Base-by-base conservation (phyloP, 495 filamentous ascomycete genomes). In the Lentithecium fluviatile region DNA sequence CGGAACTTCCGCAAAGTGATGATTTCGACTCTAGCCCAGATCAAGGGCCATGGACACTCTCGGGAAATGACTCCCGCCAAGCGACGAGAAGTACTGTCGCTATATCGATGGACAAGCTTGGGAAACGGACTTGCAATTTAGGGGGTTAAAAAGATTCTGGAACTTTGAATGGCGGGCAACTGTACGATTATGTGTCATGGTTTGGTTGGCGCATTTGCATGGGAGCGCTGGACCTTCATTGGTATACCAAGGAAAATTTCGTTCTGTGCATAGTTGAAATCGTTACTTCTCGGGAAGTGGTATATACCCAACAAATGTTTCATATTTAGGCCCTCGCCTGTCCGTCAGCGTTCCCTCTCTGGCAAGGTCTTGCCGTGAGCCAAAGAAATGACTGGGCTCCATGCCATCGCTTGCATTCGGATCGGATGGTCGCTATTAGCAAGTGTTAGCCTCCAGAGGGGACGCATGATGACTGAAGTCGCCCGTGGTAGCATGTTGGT, bases 1-100 rank as follows among this genome's bases (percentile, higher is more conserved):
- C 37, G 64, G 24, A 62, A 67, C 29, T 62, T 58, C 50, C 62
- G 62, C 10, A 65, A 65, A 60, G 46, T 65, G 4, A 65, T 65
- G 62, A 65, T 65, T 20, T 65, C 62, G n/a, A 65, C 62, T 1
- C 51, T 65, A 32, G 56, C 62, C 6, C 62, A 65, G 20, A 58
- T 67, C 25, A 62, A 62, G 24, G 58, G 58, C 2, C 46, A 58
- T 23, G 59, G 48, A 1, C 58, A 62, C 19, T 29, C 54, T 10
- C 47, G 54, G 12, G 59, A 67, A 36, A 65, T 65, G 62, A 65
- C 49, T 13, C 56, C 56, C 12, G 56, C 64, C 10, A 67, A 62
- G 36, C 45, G 58, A 36, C 24, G 64, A 24, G 58, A 67, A 37
- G 55, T 67, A 3, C 64, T 67, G 23, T 67, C 64, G 12, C 29